phyloP scores from a whole-genome alignment of 495 filamentous ascomycete genomes.

The Penicillium fimorum region DNA sequence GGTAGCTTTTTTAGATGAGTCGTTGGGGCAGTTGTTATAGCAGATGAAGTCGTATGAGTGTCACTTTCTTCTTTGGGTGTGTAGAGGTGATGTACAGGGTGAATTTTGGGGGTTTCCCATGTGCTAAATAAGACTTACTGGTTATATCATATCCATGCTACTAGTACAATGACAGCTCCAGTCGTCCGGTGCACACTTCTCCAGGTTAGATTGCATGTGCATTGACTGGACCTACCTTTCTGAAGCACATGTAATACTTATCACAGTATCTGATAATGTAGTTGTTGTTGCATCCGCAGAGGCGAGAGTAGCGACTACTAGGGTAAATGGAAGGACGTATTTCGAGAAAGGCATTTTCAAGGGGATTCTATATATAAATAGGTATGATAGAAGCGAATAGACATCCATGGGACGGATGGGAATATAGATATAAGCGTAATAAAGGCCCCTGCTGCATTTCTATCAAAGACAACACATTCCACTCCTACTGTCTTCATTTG shows the following conservation, averaged over 20 bases:
- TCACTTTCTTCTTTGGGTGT: too few relatives aligned
- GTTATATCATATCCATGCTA: neutral
- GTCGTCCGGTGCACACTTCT: neutral
- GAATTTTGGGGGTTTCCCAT: neutral
- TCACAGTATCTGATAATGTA: neutral
- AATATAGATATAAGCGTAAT: neutral
- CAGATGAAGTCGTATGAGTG: too few relatives aligned
- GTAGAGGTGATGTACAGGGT: neutral
- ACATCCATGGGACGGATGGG: neutral
- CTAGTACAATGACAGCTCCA: neutral
- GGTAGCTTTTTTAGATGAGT: too few relatives aligned
- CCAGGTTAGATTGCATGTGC: neutral
- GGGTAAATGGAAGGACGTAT: neutral
- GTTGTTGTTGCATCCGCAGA: neutral
- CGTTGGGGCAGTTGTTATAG: too few relatives aligned
- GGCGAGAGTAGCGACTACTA: neutral
- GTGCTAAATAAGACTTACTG: neutral
- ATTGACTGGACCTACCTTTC: neutral
- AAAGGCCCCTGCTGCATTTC: neutral
- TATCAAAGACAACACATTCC: slow-evolving; percentile 9
- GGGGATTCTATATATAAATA: neutral
- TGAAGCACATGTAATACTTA: neutral
- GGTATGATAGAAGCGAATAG: neutral
- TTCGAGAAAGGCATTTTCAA: slow-evolving; percentile 1
- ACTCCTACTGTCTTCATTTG: neutral